Conservation (phyloP, 1,284 basidiomycete species). For the Pascua sp. region DNA sequence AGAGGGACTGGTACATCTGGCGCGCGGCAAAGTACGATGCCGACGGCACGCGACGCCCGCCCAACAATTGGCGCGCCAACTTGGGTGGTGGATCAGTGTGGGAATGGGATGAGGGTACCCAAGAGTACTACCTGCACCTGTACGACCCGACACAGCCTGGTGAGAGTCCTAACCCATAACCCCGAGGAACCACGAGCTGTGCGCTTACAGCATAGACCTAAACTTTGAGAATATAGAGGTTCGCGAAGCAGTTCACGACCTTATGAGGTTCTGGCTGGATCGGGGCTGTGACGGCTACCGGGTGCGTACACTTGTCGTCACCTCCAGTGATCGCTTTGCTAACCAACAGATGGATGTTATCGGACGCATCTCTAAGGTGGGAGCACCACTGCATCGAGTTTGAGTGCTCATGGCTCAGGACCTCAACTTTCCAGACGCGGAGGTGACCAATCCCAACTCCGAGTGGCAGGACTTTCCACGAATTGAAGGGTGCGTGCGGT, state of each 20-base stretch:
- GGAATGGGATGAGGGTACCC: conserved; percentile 51
- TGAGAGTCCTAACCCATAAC: not conserved
- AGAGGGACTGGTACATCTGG: conserved; percentile 54
- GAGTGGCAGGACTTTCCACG: conserved; percentile 58
- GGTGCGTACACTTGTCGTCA: not conserved
- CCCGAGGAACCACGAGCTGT: conserved; percentile 37
- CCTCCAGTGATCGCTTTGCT: not conserved
- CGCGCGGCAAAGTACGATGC: conserved; percentile 36
- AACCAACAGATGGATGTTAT: conserved; percentile 5
- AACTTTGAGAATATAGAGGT: conserved; percentile 47
- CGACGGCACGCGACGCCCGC: conserved; percentile 37
- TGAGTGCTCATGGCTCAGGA: conserved; percentile 38
- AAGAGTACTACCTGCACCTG: conserved; percentile 53
- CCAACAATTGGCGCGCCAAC: conserved; percentile 52
- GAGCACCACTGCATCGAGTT: conserved; percentile 47
- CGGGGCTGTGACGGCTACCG: conserved; percentile 53
- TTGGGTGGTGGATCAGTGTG: conserved; percentile 50
- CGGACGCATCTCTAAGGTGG: conserved; percentile 3
- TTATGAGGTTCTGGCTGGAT: conserved; percentile 53
- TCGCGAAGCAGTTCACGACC: conserved; percentile 42
- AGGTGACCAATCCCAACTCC: conserved; percentile 55
- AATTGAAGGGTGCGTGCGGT: conserved; percentile 50
- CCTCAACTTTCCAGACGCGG: conserved; percentile 62
- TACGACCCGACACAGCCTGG: conserved; percentile 29
- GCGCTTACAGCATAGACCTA: conserved; percentile 49